Base-by-base conservation (phyloP, 148 eudicot genomes). In the Rheum nobile region DNA sequence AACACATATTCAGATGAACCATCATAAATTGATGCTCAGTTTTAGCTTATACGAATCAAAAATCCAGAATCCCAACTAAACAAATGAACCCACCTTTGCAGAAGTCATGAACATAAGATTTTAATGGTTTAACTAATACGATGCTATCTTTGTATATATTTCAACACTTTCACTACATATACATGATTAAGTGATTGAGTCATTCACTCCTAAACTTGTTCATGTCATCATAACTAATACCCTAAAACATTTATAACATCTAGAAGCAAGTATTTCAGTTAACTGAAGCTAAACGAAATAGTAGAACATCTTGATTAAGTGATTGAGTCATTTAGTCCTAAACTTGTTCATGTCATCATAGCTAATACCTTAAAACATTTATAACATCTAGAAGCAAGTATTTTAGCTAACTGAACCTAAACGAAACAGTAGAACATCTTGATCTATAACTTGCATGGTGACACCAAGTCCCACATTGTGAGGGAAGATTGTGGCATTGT, bases 401-500 rank as follows among this genome's bases (percentile, higher is more conserved):
- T 6, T 17, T 22, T 1, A 52, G 6, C 59, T 8, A 6, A 16
- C 4, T 17, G 46, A 43, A 43, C 16, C 46, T 43, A 43, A 43
- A 12, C 11, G 2, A 43, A 43, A 43, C 46, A 50, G 57, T 21
- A 50, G 44, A 19, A 1, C 21, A 67, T 32, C 41, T 6, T 61
- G 38, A 22, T 57, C 8, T 57, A 32, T 24, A 11, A 65, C 84
- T 78, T 83, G 81, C 92, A 89, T 88, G 71, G 92, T 88, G 63
- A 79, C 92, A 73, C 92, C 92, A 79, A 88, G 88, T 6, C 89
- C 92, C 9, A 88, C 81, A 79, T 88, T 88, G 77, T 88, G 92
- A 77, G 92, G 92, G 75, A 88, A 88, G 32, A 88, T 81, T 52
- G 92, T n/a, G n/a, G n/a, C n/a, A n/a, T n/a, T n/a, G n/a, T n/a